phyloP scores from a whole-genome alignment of 495 filamentous ascomycete genomes.

The Hyaloscypha hepaticicola region DNA sequence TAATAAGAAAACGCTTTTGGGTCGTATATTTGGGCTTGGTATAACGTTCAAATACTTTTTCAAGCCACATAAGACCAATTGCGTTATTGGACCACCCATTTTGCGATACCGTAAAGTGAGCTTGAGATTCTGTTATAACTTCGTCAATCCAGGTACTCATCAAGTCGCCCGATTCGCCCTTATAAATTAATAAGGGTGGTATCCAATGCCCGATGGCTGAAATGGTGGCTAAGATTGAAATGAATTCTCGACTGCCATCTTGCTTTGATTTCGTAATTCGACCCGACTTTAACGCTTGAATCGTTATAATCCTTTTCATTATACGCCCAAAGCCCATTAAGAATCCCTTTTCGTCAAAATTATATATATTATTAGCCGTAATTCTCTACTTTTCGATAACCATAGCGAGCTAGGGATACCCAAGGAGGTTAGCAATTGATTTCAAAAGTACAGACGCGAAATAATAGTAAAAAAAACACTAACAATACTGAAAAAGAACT shows the following conservation, averaged over 20 bases:
- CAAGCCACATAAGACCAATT: neutral
- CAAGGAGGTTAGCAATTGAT: neutral
- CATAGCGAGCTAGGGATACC: neutral
- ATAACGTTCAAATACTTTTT: conserved; percentile 9
- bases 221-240: no score
- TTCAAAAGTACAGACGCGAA: neutral
- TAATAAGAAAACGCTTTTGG: conserved; percentile 9
- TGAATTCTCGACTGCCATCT: no score
- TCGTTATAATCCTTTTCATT: neutral
- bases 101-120: neutral
- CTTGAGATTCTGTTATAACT: neutral
- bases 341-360: conserved; percentile 8
- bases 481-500: conserved; percentile 14
- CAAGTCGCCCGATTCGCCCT: no score
- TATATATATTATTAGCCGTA: conserved; percentile 1
- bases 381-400: neutral
- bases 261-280: neutral
- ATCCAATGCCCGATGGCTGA: no score
- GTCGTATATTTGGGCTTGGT: neutral
- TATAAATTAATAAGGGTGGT: no score
- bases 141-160: neutral
- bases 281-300: neutral
- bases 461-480: conserved; percentile 17
- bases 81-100: neutral
- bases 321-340: neutral